Base-by-base conservation (phyloP, 2,329 filamentous ascomycete genomes). In the Colletotrichum chrysophilum region DNA sequence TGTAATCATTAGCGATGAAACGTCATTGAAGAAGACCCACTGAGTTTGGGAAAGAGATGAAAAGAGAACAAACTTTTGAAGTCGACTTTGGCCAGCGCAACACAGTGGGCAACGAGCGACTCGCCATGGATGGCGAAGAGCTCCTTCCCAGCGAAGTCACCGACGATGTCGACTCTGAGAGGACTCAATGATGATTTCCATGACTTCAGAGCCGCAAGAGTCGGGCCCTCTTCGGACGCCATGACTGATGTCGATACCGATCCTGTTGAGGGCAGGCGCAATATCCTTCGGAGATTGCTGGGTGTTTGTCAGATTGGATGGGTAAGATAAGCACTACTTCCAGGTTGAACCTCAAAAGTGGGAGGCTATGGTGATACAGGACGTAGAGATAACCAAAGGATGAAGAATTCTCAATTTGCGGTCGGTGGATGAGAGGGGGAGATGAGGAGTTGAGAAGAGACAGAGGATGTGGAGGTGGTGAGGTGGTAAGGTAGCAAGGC, bases 101-200 rank as follows among this genome's bases (percentile, higher is more conserved):
- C 90, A 79, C 90, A 93, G 74, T 94, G 85, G 8, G 91, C 85
- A 13, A 96, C 85, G n/a, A 96, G 83, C 1, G 93, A 93, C 79
- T 96, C 93, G 34, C 94, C 94, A 77, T 96, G 93, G 34, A 96
- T 89, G 26, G 93, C 85, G 81, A 95, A 96, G 13, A 93, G 87
- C 80, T 95, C 94, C 75, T 91, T 91, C 26, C 94, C 94, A 5
- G 93, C 93, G 83, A 94, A 96, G 80, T 96, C 94, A 55, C 94
- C 93, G 5, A 95, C 90, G 4, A 96, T 88, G 78, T 95, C 93
- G 32, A 94, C 87, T n/a, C 77, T 80, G 8, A 81, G 80, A 4
- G 84, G 80, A 16, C 65, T 77, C 24, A 74, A 38, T 16, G 16
- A 77, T 5, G n/a, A 24, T 5, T 72, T 26, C 73, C 73, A 75